A percentile compares a stretch with the other conserved stretches of the same genome.
Evolutionary conservation across 495 filamentous ascomycete species (phyloP).

Genomic region (Collariella sp.): DNA sequence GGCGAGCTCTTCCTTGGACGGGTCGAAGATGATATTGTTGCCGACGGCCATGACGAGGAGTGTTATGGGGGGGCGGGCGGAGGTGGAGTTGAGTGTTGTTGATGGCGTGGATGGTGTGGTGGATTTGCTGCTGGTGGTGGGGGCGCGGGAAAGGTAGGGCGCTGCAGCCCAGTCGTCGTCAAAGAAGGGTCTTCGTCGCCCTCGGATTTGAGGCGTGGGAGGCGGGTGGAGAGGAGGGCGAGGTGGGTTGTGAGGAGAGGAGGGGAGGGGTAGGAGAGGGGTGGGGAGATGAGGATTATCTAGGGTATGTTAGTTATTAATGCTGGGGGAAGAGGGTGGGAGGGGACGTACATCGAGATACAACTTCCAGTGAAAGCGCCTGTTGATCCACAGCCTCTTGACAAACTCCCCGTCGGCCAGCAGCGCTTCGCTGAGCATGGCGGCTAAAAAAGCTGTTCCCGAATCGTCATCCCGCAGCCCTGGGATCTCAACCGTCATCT

Average conservation of each 20-base stretch:
- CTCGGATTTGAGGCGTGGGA: constrained; percentile 75
- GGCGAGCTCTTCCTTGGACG: constrained; percentile 77
- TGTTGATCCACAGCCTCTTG: constrained; percentile 69
- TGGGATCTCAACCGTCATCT: constrained; percentile 77
- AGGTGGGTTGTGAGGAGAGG: constrained; percentile 90
- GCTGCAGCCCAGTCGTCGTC: constrained; percentile 94
- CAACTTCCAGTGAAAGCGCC: constrained; percentile 88
- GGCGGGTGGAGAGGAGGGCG: constrained; percentile 79
- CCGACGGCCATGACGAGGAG: constrained; percentile 81
- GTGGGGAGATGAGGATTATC: constrained; percentile 90
- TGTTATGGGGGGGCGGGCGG: constrained; percentile 63
- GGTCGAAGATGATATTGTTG: constrained; percentile 89
- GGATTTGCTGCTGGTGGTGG: neutral
- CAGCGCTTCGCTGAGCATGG: constrained; percentile 83
- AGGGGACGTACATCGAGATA: constrained; percentile 75
- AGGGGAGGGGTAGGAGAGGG: constrained; percentile 83
- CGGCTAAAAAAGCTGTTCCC: constrained; percentile 72
- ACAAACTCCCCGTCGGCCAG: constrained; percentile 66
- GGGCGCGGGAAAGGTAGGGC: constrained; percentile 61
- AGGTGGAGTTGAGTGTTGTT: neutral
- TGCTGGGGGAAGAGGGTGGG: neutral
- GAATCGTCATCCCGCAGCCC: constrained; percentile 87
- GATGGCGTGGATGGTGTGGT: neutral
- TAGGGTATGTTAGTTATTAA: constrained; percentile 24
- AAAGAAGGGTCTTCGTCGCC: constrained; percentile 94